Evolutionary conservation across 768 basidiomycete genomes (phyloP).

Genomic region (Pisolithus tinctorius): DNA sequence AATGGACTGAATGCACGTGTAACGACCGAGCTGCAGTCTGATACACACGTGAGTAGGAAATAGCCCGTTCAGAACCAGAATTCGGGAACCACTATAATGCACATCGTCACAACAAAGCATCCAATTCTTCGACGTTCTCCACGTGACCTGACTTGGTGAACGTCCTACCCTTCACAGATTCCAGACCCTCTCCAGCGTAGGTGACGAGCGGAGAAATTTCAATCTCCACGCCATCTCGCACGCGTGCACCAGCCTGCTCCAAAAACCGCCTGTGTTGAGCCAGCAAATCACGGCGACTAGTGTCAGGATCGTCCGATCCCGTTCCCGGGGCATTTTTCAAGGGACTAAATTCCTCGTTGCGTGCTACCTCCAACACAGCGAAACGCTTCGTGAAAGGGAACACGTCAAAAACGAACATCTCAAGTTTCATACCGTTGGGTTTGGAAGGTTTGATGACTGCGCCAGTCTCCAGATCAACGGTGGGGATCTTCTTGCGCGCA

Average conservation of each 20-base stretch:
- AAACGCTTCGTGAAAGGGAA: slow-evolving; percentile 86
- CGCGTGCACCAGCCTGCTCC: slow-evolving; percentile 64
- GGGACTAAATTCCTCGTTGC: slow-evolving; percentile 91
- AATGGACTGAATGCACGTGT: background rate
- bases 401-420: slow-evolving; percentile 98
- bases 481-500: slow-evolving; percentile 94
- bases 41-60: background rate
- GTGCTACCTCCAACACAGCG: slow-evolving; percentile 81
- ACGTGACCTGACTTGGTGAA: slow-evolving; percentile 73
- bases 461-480: slow-evolving; percentile 66
- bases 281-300: slow-evolving; percentile 84
- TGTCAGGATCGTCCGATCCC: slow-evolving; percentile 82
- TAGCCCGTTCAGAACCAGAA: background rate
- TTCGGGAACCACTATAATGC: slow-evolving; percentile 2
- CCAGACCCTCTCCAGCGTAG: slow-evolving; percentile 91
- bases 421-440: slow-evolving; percentile 99
- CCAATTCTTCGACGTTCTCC: slow-evolving; percentile 60
- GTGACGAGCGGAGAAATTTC: slow-evolving; percentile 85
- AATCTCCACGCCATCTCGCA: slow-evolving; percentile 74
- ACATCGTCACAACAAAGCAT: slow-evolving; percentile 45
- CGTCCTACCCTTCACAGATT: slow-evolving; percentile 66
- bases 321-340: slow-evolving; percentile 96
- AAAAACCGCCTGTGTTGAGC: slow-evolving; percentile 85
- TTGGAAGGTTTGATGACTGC: slow-evolving; percentile 68
- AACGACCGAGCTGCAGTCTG: background rate